Evolutionary conservation across 2,329 filamentous ascomycete genomes (phyloP).

Genomic region (Fusarium sp.): DNA sequence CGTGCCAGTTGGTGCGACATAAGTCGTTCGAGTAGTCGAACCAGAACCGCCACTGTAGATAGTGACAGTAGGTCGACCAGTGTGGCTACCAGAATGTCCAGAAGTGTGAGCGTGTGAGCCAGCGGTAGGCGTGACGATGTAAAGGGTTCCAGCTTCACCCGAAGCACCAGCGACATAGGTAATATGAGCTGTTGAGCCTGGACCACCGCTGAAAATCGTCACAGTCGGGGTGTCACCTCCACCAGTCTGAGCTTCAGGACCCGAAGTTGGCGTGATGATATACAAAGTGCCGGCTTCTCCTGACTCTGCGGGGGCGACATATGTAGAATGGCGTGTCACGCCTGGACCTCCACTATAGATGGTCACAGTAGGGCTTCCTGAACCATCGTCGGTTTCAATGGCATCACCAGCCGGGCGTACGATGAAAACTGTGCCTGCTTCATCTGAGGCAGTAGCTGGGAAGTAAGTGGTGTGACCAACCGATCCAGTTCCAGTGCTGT

Average conservation of each 20-base stretch:
- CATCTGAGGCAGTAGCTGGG: not conserved
- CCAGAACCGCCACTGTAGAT: slow-evolving; percentile 7
- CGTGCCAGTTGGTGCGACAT: not conserved
- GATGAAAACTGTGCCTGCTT: slow-evolving; percentile 8
- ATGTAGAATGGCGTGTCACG: not conserved
- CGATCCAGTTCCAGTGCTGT: not conserved
- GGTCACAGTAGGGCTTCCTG: not conserved
- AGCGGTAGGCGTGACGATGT: not conserved
- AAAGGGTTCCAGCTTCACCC: slow-evolving; percentile 5
- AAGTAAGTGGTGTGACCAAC: not conserved
- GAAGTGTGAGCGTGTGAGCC: not conserved
- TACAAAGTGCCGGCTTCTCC: slow-evolving; percentile 8
- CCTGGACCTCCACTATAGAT: slow-evolving; percentile 10
- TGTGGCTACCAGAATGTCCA: not conserved
- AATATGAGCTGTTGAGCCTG: not conserved
- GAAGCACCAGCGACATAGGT: slow-evolving; percentile 1
- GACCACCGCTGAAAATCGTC: not conserved
- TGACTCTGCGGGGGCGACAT: not conserved
- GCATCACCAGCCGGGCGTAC: not conserved
- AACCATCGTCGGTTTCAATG: not conserved
- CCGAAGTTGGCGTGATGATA: not conserved
- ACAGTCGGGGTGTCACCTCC: not conserved
- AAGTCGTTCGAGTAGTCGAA: not conserved
- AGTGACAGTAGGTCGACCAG: slow-evolving; percentile 1
- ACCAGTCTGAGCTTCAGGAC: not conserved